Conservation (phyloP, 306 rosid species). For the Sophora flavescens region DNA sequence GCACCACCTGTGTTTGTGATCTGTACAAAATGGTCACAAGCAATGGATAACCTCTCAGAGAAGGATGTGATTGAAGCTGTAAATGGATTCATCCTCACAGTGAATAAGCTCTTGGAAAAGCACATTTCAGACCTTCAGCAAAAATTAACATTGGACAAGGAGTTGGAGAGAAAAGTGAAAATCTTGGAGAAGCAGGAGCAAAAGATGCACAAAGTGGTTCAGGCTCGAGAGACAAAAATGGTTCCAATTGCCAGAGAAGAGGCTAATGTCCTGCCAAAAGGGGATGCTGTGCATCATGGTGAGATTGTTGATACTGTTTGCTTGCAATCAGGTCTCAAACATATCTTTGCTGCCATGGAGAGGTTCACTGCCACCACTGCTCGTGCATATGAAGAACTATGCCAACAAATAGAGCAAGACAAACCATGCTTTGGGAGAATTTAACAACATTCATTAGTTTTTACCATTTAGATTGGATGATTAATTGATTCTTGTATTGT, state of each 20-base stretch:
- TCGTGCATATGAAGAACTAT: constrained; percentile 59
- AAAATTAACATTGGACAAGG: constrained; percentile 56
- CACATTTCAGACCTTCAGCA: constrained; percentile 54
- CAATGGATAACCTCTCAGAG: constrained; percentile 61
- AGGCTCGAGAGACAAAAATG: constrained; percentile 47
- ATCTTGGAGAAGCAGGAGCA: constrained; percentile 57
- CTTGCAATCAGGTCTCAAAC: constrained; percentile 56
- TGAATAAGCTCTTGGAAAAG: constrained; percentile 58
- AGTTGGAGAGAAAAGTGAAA: constrained; percentile 53
- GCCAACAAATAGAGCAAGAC: constrained; percentile 47
- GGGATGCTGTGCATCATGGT: constrained; percentile 34
- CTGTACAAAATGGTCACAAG: constrained; percentile 66
- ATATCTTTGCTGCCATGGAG: constrained; percentile 58
- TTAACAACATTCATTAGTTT: constrained; percentile 5
- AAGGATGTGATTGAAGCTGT: constrained; percentile 64
- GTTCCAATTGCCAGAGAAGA: constrained; percentile 36
- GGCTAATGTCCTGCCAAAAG: constrained; percentile 2
- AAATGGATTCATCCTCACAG: constrained; percentile 44
- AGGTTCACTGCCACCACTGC: constrained; percentile 54
- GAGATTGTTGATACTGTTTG: constrained; percentile 15
- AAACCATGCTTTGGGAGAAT: constrained; percentile 4
- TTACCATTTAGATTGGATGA: background rate
- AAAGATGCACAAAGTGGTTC: constrained; percentile 54
- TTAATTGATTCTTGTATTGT: background rate
- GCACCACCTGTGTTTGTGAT: constrained; percentile 69